Percentiles rank a stretch among this genome's conserved stretches.
Evolutionary conservation across 805 yeast genomes (phyloP).

Genomic region (Yamadazyma endophytica): DNA sequence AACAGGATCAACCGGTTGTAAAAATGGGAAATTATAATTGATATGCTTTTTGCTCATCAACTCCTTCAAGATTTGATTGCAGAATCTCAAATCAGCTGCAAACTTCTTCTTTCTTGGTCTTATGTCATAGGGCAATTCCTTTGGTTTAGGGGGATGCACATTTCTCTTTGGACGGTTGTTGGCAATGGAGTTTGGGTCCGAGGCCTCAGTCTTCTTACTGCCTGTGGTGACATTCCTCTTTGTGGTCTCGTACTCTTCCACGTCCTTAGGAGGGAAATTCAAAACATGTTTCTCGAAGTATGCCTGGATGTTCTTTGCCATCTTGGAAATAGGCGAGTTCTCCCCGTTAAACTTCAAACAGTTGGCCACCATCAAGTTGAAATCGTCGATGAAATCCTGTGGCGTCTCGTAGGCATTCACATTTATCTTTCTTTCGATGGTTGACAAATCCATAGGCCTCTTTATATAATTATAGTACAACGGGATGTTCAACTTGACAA

Average conservation of each 20-base stretch:
- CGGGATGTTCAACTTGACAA: slow-evolving; percentile 82
- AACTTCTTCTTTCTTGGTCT: slow-evolving; percentile 89
- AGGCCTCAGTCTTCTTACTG: background rate
- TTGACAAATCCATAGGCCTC: slow-evolving; percentile 90
- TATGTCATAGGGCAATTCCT: slow-evolving; percentile 86
- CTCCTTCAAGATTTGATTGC: slow-evolving; percentile 79
- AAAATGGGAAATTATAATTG: slow-evolving; percentile 81
- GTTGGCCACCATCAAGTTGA: slow-evolving; percentile 79
- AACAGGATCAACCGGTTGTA: slow-evolving; percentile 93
- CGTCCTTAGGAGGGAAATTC: slow-evolving; percentile 69
- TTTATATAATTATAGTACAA: slow-evolving; percentile 78
- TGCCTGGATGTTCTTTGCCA: slow-evolving; percentile 89
- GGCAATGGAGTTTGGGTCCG: slow-evolving; percentile 52
- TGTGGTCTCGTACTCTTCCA: slow-evolving; percentile 7
- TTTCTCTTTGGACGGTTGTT: slow-evolving; percentile 92
- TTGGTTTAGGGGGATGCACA: slow-evolving; percentile 94
- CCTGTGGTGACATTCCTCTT: slow-evolving; percentile 12
- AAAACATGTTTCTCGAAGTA: slow-evolving; percentile 90
- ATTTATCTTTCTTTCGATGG: slow-evolving; percentile 77
- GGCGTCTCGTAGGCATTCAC: slow-evolving; percentile 70
- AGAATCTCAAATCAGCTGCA: slow-evolving; percentile 85
- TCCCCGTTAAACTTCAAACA: slow-evolving; percentile 84
- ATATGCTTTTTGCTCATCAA: slow-evolving; percentile 79
- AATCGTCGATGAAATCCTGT: slow-evolving; percentile 67
- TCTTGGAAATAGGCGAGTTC: slow-evolving; percentile 75